phyloP scores from a whole-genome alignment of 495 filamentous ascomycete species.

The Astrocystis sublimbata region DNA sequence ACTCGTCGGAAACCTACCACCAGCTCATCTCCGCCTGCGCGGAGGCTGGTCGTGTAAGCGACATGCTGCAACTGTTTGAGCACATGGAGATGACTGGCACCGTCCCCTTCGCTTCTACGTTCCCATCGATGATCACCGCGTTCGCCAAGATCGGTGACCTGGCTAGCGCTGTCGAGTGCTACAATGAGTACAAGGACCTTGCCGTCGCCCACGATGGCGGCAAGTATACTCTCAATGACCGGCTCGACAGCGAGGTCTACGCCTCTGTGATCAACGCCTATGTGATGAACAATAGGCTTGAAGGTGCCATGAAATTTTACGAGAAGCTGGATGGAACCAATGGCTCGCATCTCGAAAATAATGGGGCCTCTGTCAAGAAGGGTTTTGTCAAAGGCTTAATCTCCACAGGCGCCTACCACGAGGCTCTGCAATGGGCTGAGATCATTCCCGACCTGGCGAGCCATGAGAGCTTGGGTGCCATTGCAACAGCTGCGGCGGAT shows the following conservation, averaged over 20 bases:
- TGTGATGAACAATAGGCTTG: slow-evolving; percentile 70
- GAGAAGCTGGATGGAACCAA: slow-evolving; percentile 69
- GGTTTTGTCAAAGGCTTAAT: slow-evolving; percentile 76
- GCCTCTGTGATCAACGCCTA: slow-evolving; percentile 86
- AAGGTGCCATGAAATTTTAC: slow-evolving; percentile 80
- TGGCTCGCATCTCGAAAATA: slow-evolving; percentile 49
- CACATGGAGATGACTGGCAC: slow-evolving; percentile 82
- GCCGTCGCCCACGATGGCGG: slow-evolving; percentile 80
- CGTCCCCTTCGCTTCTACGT: slow-evolving; percentile 73
- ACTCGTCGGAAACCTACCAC: slow-evolving; percentile 69
- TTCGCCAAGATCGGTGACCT: slow-evolving; percentile 82
- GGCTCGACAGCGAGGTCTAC: slow-evolving; percentile 82
- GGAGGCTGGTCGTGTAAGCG: slow-evolving; percentile 69
- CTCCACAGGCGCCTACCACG: slow-evolving; percentile 59
- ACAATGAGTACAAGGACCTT: slow-evolving; percentile 86
- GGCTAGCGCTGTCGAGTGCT: slow-evolving; percentile 87
- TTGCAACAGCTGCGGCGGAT: slow-evolving; percentile 70
- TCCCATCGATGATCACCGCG: slow-evolving; percentile 87
- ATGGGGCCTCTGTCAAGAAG: slow-evolving; percentile 66
- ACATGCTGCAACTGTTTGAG: slow-evolving; percentile 85
- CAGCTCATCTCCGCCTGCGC: slow-evolving; percentile 84
- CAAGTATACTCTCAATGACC: slow-evolving; percentile 64
- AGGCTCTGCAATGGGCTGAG: slow-evolving; percentile 68
- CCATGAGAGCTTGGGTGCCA: slow-evolving; percentile 40
- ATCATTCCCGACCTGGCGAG: slow-evolving; percentile 41